Conservation (phyloP, 2,329 filamentous ascomycete genomes). For the Scortechinia acanthostroma region DNA sequence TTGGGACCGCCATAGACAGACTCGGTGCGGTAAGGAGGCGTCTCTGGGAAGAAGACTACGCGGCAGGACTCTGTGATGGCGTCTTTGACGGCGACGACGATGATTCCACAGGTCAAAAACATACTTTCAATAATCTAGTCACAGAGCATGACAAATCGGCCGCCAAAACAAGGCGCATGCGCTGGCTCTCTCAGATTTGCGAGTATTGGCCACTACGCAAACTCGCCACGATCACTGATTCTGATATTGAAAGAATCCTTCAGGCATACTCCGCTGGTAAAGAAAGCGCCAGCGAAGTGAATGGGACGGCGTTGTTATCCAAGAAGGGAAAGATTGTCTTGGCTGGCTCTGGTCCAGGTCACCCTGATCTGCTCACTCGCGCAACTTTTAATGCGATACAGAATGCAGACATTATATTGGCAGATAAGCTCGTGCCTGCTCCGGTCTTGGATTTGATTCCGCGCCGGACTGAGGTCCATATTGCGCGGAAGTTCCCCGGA, state of each 20-base stretch:
- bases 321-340: conserved; percentile 70
- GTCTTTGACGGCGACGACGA: conserved; percentile 36
- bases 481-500: conserved; percentile 93
- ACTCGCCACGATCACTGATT: conserved; percentile 72
- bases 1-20: conserved; percentile 71
- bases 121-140: conserved; percentile 79
- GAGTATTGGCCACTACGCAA: conserved; percentile 93
- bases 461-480: conserved; percentile 79
- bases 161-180: conserved; percentile 73
- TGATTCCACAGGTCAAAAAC: conserved; percentile 67
- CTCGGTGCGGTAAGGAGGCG: conserved; percentile 67
- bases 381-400: conserved; percentile 73
- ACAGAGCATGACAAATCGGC: conserved; percentile 67
- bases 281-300: conserved; percentile 5
- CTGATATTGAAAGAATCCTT: conserved; percentile 73
- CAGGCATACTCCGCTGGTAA: conserved; percentile 49
- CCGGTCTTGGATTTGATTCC: conserved; percentile 84
- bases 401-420: conserved; percentile 70
- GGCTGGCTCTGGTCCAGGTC: conserved; percentile 85
- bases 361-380: conserved; percentile 82
- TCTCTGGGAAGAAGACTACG: conserved; percentile 69
- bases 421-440: conserved; percentile 79
- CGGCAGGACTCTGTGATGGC: conserved; percentile 25
- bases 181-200: conserved; percentile 93
- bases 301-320: conserved; percentile 15